Base-by-base conservation (phyloP, 768 basidiomycete species). In the Tulasnella sp. region DNA sequence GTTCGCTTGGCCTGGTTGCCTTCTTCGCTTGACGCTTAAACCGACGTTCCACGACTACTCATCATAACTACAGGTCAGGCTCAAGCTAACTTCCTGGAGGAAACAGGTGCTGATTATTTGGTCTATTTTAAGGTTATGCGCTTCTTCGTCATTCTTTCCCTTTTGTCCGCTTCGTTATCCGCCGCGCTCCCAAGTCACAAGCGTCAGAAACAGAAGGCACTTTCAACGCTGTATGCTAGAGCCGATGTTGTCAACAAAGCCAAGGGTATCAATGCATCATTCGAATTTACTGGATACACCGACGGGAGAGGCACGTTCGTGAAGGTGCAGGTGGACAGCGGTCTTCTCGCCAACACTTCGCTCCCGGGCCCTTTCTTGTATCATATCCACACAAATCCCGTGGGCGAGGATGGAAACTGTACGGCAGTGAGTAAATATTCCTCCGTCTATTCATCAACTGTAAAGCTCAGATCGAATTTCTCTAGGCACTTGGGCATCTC, bases 401-500 rank as follows among this genome's bases (percentile, higher is more conserved):
- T 44, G 26, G 4, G 49, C 19, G 19, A 48, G 5, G 58, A 59
- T 19, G 30, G 47, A 24, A 27, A 59, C 38, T 59, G 58, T 32
- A 27, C 58, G 11, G 49, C 48, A 47, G 47, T 59, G n/a, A 51
- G 47, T 23, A 13, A 4, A 30, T 8, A 19, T 26, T 21, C 34
- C 26, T 41, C 23, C 17, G 38, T 42, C 8, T 26, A 38, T 15
- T 10, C 17, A 38, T 30, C 4, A 52, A 29, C 7, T 29, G n/a
- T n/a, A n/a, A n/a, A n/a, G n/a, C n/a, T n/a, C n/a, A n/a, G n/a
- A n/a, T n/a, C n/a, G n/a, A n/a, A n/a, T n/a, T n/a, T n/a, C n/a
- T n/a, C n/a, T 58, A 58, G 56, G 56, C 56, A 27, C 56, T 58
- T 43, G 58, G 5, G 17, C 58, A 59, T 38, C 58, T 59, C 21